phyloP scores from a whole-genome alignment of 805 yeast genomes.

The Pichia cabralensis region DNA sequence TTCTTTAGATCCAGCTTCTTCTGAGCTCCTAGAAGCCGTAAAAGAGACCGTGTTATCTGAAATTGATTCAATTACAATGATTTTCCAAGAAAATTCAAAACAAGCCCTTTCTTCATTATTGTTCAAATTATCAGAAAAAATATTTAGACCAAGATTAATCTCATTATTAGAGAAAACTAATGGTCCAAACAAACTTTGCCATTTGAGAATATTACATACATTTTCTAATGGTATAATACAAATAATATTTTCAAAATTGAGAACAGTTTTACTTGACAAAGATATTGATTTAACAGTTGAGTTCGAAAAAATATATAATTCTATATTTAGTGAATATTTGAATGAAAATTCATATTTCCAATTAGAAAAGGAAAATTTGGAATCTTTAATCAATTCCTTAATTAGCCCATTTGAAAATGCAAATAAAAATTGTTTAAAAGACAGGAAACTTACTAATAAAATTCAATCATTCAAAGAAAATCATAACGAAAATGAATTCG shows the following conservation, averaged over 20 bases:
- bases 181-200: slow-evolving; percentile 56
- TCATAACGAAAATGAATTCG: slow-evolving; percentile 2
- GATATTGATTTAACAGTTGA: slow-evolving; percentile 37
- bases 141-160: slow-evolving; percentile 47
- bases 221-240: slow-evolving; percentile 49
- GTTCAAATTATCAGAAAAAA: slow-evolving; percentile 68
- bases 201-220: slow-evolving; percentile 63
- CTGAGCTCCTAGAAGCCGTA: slow-evolving; percentile 43
- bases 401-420: slow-evolving; percentile 36
- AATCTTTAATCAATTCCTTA: slow-evolving; percentile 36
- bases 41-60: slow-evolving; percentile 57
- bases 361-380: slow-evolving; percentile 59
- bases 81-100: slow-evolving; percentile 51
- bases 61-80: slow-evolving; percentile 60
- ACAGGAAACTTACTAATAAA: slow-evolving; percentile 25
- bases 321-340: slow-evolving; percentile 60
- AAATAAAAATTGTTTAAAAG: slow-evolving; percentile 28
- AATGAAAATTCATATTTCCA: slow-evolving; percentile 61
- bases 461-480: slow-evolving; percentile 19
- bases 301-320: slow-evolving; percentile 65
- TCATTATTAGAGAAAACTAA: slow-evolving; percentile 52
- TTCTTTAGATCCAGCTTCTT: slow-evolving; percentile 43
- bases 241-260: slow-evolving; percentile 49
- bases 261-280: slow-evolving; percentile 43
- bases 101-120: slow-evolving; percentile 58